Evolutionary conservation across 1,139 yeast genomes (phyloP).

Genomic region (Sugiyamaella castrensis): DNA sequence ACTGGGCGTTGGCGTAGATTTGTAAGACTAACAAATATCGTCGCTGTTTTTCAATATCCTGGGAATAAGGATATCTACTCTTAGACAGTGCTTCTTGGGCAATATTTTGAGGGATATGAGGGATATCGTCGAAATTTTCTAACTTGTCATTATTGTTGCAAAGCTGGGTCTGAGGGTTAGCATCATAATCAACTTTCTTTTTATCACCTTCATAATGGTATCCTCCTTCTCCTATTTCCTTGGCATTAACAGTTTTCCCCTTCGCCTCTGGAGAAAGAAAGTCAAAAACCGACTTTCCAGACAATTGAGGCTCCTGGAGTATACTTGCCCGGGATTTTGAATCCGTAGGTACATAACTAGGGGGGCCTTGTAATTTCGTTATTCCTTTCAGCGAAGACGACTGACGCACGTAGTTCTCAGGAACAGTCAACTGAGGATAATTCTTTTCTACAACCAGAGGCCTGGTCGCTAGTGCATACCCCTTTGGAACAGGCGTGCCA

Average conservation of each 20-base stretch:
- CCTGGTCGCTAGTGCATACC: constrained; percentile 21
- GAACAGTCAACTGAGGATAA: not conserved
- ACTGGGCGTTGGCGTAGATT: constrained; percentile 6
- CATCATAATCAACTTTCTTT: no score
- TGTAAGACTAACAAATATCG: constrained; percentile 17
- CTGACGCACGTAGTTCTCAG: no score
- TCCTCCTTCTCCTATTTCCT: not conserved
- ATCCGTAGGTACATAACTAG: not conserved
- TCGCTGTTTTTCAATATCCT: constrained; percentile 14
- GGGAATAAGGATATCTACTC: constrained; percentile 24
- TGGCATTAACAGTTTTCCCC: constrained; percentile 16
- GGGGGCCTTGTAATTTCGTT: no score
- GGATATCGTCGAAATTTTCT: constrained; percentile 10
- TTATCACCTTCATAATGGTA: not conserved
- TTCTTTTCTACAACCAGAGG: not conserved
- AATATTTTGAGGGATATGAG: constrained; percentile 16
- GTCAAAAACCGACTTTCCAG: constrained; percentile 27
- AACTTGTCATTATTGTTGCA: no score
- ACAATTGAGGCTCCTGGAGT: constrained; percentile 19
- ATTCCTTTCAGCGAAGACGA: no score
- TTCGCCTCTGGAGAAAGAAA: constrained; percentile 23
- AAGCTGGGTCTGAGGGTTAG: no score
- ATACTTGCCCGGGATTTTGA: constrained; percentile 16
- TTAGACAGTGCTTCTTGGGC: constrained; percentile 25
- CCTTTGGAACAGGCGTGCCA: constrained; percentile 25